Conservation (phyloP, 805 yeast genomes). For the Metschnikowia peoriensis region DNA sequence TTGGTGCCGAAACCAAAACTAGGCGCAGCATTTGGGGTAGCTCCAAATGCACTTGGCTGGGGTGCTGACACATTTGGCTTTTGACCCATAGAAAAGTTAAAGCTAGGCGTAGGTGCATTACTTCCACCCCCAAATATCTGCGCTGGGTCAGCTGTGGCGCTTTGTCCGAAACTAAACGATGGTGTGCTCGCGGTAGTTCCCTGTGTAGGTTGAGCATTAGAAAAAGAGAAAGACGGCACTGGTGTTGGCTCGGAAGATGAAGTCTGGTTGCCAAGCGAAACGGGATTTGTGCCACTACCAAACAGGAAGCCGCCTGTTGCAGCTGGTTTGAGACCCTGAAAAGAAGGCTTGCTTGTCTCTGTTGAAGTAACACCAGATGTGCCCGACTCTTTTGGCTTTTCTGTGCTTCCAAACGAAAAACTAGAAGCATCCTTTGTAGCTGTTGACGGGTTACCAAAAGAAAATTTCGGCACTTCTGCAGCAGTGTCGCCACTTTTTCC, state of each 20-base stretch:
- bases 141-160: conserved; percentile 32
- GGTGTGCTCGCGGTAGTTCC: conserved; percentile 5
- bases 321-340: not conserved
- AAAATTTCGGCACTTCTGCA: conserved; percentile 14
- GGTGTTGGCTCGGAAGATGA: conserved; percentile 11
- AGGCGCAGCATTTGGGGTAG: conserved; percentile 5
- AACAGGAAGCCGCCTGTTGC: not conserved
- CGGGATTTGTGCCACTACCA: not conserved
- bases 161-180: conserved; percentile 19
- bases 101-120: conserved; percentile 16
- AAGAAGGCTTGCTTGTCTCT: not conserved
- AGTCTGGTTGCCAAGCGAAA: conserved; percentile 1
- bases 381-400: not conserved
- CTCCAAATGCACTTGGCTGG: conserved; percentile 7
- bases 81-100: conserved; percentile 13
- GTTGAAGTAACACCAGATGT: not conserved
- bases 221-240: conserved; percentile 14
- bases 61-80: conserved; percentile 5
- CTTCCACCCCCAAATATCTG: conserved; percentile 26
- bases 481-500: not conserved
- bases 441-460: conserved; percentile 4
- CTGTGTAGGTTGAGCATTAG: conserved; percentile 7
- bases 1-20: conserved; percentile 16
- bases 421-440: conserved; percentile 9
- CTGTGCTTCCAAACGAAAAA: conserved; percentile 19